Evolutionary conservation across 2,329 filamentous ascomycete genomes (phyloP).

Genomic region (Sordariomycetes sp.): DNA sequence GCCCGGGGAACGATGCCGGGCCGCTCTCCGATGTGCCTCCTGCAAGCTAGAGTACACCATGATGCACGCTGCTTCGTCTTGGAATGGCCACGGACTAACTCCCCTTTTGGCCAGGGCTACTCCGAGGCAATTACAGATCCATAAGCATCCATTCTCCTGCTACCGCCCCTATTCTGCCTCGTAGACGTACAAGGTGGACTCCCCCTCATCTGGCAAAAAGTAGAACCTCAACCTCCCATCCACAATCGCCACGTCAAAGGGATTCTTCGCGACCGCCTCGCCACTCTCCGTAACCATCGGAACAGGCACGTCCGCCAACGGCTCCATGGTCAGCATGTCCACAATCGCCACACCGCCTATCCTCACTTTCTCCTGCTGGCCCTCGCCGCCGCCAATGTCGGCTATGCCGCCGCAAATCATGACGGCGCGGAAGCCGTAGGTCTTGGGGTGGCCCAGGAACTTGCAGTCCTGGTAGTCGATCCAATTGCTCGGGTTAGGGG

Average conservation of each 20-base stretch:
- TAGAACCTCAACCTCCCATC: conserved; percentile 29
- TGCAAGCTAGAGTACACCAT: no score
- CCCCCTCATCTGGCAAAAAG: conserved; percentile 31
- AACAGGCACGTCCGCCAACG: conserved; percentile 30
- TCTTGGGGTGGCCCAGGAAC: conserved; percentile 25
- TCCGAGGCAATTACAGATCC: no score
- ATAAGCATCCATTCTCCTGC: no score
- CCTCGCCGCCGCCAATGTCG: conserved; percentile 12
- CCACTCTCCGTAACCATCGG: conserved; percentile 23
- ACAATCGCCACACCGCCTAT: conserved; percentile 34
- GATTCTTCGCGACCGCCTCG: conserved; percentile 30
- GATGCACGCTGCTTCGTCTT: no score
- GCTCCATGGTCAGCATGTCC: conserved; percentile 27
- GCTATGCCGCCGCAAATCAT: conserved; percentile 34
- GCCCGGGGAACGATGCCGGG: no score
- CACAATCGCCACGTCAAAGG: conserved; percentile 29
- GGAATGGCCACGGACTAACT: no score
- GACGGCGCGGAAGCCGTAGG: conserved; percentile 21
- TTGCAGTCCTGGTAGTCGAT: conserved; percentile 39
- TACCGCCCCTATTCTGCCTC: conserved; percentile 17
- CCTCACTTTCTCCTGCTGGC: conserved; percentile 11
- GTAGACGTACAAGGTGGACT: conserved; percentile 31
- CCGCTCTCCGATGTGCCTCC: no score
- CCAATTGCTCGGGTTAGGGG: conserved; percentile 26
- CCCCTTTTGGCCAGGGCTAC: no score